Conservation (phyloP, 2,329 filamentous ascomycete genomes). For the Cercospora brassicicola region DNA sequence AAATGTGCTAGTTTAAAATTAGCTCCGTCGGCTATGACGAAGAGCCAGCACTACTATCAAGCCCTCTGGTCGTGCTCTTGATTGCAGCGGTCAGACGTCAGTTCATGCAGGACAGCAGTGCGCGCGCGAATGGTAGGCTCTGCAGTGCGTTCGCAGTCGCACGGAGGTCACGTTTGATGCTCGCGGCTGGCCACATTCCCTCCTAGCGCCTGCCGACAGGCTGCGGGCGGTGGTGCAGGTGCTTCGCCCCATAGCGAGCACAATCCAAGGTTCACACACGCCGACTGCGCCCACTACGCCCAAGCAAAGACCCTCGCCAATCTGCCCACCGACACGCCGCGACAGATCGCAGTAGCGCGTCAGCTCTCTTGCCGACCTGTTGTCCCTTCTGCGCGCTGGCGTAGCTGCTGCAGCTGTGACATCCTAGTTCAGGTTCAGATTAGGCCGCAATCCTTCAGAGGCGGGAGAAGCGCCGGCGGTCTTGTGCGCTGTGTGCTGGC, state of each 20-base stretch:
- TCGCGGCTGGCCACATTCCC: background rate
- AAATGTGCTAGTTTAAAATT: background rate
- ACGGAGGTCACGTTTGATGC: background rate
- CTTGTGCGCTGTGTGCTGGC: background rate
- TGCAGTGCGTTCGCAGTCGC: background rate
- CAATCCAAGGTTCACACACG: conserved; percentile 1
- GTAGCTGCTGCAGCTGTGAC: background rate
- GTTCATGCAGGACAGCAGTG: background rate
- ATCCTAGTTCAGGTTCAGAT: conserved; percentile 7
- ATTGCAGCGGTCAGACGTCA: conserved; percentile 3
- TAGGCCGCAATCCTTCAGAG: conserved; percentile 11
- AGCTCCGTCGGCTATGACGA: background rate
- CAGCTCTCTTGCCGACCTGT: background rate
- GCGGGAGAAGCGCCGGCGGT: conserved; percentile 11
- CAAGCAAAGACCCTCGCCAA: background rate
- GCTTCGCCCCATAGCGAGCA: conserved; percentile 1
- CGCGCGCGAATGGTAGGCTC: background rate
- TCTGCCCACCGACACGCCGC: background rate
- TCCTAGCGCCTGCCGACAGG: background rate
- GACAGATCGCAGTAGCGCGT: background rate
- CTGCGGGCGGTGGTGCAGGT: background rate
- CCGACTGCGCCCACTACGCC: conserved; percentile 8
- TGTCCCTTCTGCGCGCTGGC: background rate
- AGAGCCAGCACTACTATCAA: background rate
- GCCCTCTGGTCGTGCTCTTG: background rate